Base-by-base conservation (phyloP, 2,329 filamentous ascomycete species). In the Aspergillus sp. region DNA sequence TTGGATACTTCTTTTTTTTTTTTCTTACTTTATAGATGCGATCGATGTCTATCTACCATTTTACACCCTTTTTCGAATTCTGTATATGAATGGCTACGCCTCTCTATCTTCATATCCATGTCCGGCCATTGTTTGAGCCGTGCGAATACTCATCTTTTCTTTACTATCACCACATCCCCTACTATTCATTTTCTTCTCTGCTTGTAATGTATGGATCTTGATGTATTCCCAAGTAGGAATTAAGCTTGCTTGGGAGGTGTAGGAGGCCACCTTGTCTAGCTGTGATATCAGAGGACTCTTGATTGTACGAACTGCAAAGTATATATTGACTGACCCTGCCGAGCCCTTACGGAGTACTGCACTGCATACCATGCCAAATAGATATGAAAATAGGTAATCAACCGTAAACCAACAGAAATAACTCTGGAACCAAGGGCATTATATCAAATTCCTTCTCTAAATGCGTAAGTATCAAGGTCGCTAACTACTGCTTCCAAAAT, bases 71-170 rank as follows among this genome's bases (percentile, higher is more conserved):
- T 51, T 50, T 50, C 19, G 7, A 17, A 15, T 54, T 41, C 45
- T 72, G 71, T 64, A 56, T 71, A 72, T 72, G 67, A 63, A 45
- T 43, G 57, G 52, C 43, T 60, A 63, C 51, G 54, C 55, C 28
- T 62, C 28, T 57, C 13, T 15, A 30, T 47, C 19, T 19, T 51
- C 31, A 48, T 41, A 41, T 41, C 34, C 34, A 30, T 23, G 41
- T 50, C 48, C 31, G 47, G 55, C 41, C 47, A 34, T 25, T 52
- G 23, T 51, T 41, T 52, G 55, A 50, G 23, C 31, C 19, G 45
- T 55, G 31, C 45, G 46, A 38, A 45, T 48, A 22, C 11, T 25
- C 34, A 52, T 52, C 41, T 43, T 50, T 56, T 52, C 25, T 38
- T 43, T 48, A 53, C 8, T 52, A 8, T 60, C 19, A 28, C 45